phyloP scores from a whole-genome alignment of 208 protist species.

The Angomonas ambiguus region DNA sequence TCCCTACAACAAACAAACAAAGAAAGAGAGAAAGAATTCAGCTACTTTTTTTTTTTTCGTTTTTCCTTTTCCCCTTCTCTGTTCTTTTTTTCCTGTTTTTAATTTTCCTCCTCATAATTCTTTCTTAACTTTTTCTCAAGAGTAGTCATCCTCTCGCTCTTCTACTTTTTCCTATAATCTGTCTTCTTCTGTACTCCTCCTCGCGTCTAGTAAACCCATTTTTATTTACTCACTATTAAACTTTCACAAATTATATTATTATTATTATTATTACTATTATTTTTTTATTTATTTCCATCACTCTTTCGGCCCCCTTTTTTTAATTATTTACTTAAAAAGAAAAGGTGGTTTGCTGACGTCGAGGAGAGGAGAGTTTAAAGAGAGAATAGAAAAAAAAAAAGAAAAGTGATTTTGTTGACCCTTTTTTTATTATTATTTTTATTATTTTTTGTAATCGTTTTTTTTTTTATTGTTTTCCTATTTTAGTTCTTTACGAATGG shows the following conservation, averaged over 20 bases:
- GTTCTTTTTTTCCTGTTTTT: background rate
- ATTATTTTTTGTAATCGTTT: background rate
- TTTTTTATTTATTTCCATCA: conserved; percentile 1
- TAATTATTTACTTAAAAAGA: conserved; percentile 9
- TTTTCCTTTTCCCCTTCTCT: background rate
- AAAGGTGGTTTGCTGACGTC: conserved; percentile 12
- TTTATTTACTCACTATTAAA: background rate
- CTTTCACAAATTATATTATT: conserved; percentile 2
- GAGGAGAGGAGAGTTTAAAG: background rate
- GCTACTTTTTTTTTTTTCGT: background rate
- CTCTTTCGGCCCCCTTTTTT: background rate
- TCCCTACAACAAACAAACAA: background rate
- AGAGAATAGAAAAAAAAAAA: background rate
- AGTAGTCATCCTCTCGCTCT: background rate
- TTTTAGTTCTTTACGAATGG: background rate
- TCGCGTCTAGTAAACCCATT: background rate
- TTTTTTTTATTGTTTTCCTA: background rate
- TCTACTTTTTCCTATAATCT: background rate
- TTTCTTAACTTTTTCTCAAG: background rate
- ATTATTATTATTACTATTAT: conserved; percentile 8
- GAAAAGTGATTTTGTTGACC: conserved; percentile 6
- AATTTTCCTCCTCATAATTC: background rate
- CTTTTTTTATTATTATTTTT: background rate
- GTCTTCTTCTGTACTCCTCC: background rate
- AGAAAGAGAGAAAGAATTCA: background rate